Conservation (phyloP, 441 rosid species). For the Arabidopsis lyrata region DNA sequence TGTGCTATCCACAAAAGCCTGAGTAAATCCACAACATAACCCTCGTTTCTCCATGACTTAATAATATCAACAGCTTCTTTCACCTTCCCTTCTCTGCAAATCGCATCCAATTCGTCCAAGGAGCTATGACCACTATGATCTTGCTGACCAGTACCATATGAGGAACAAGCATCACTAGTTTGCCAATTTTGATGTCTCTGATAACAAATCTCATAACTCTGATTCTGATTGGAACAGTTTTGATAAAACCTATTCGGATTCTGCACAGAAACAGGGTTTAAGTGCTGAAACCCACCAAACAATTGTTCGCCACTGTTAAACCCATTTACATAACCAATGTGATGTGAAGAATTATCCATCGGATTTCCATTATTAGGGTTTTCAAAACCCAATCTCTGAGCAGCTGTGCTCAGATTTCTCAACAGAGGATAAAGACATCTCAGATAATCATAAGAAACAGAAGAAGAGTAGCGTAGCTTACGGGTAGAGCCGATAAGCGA, state of each 20-base stretch:
- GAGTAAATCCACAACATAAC: conserved; percentile 57
- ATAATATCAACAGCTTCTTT: conserved; percentile 63
- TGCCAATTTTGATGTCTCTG: not conserved
- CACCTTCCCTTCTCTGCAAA: conserved; percentile 63
- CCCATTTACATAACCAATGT: conserved; percentile 13
- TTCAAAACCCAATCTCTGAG: conserved; percentile 51
- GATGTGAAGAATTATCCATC: conserved; percentile 23
- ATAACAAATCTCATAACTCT: not conserved
- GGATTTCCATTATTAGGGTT: conserved; percentile 23
- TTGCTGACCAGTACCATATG: conserved; percentile 19
- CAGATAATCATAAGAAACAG: conserved; percentile 39
- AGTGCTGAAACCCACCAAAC: conserved; percentile 32
- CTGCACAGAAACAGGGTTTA: conserved; percentile 34
- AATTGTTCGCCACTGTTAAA: conserved; percentile 6
- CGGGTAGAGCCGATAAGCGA: conserved; percentile 48
- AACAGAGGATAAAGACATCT: conserved; percentile 34
- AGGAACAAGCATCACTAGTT: conserved; percentile 20
- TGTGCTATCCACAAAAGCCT: conserved; percentile 55
- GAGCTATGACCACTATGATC: conserved; percentile 41
- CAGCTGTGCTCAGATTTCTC: conserved; percentile 53
- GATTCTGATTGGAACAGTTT: conserved; percentile 12
- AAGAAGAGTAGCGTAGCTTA: conserved; percentile 53
- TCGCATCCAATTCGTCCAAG: conserved; percentile 59
- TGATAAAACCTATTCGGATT: too few relatives aligned
- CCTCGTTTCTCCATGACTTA: conserved; percentile 50